Conservation (phyloP, 2,329 filamentous ascomycete genomes). For the Calonectria honghensis region DNA sequence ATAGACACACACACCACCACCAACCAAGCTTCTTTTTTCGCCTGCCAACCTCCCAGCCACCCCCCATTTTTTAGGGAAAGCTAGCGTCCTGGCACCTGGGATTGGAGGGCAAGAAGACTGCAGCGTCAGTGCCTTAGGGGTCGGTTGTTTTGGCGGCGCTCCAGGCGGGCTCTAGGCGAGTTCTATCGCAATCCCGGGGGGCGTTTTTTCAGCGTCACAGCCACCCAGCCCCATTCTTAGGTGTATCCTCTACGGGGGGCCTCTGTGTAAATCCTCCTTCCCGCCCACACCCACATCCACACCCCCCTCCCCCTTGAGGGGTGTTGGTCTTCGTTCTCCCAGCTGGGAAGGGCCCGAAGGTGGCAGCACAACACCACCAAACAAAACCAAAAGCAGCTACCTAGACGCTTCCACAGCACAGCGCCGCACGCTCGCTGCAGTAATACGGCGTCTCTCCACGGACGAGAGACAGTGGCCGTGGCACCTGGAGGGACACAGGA, state of each 20-base stretch:
- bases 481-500: not conserved
- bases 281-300: not conserved
- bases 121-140: not conserved
- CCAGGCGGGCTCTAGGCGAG: conserved; percentile 16
- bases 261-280: conserved; percentile 15
- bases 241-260: conserved; percentile 6
- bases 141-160: not conserved
- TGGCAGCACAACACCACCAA: not conserved
- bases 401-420: not conserved
- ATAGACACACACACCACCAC: conserved; percentile 20
- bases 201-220: conserved; percentile 21
- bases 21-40: conserved; percentile 4
- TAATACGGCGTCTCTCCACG: not conserved
- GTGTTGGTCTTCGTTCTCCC: not conserved
- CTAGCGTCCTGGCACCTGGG: conserved; percentile 26
- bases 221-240: conserved; percentile 19
- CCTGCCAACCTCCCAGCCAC: conserved; percentile 28
- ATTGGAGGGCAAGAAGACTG: not conserved
- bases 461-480: not conserved
- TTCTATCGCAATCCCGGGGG: conserved; percentile 1
- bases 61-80: conserved; percentile 13
- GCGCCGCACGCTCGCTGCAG: conserved; percentile 10
- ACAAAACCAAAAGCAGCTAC: conserved; percentile 5
- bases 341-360: conserved; percentile 21
- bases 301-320: not conserved